These are phyloP conservation scores for Globisporangium uncinulatum DNA, from an alignment of 352 stramenopile species.

Conservation along the genomic window DNA sequence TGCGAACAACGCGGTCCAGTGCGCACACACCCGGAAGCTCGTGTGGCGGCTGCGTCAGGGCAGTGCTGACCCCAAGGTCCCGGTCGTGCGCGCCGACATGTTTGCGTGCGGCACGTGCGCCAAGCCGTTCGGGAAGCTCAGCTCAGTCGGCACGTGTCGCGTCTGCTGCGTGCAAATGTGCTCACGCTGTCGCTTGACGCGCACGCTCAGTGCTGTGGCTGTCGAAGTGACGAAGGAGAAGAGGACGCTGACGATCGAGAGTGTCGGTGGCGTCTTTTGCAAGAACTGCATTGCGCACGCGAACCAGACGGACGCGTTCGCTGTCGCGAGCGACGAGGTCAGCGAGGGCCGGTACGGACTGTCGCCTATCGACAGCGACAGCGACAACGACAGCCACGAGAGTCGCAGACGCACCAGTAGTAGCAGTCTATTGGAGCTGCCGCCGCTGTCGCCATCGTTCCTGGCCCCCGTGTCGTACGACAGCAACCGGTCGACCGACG, in stretches of 20 bases:
- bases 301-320: constrained; percentile 13
- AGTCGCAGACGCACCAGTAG: neutral
- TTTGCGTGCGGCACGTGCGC: constrained; percentile 20
- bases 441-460: neutral
- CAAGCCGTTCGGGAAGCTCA: constrained; percentile 18
- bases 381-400: neutral
- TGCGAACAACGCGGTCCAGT: constrained; percentile 11
- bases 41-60: constrained; percentile 18
- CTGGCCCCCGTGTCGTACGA: constrained; percentile 4
- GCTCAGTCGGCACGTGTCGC: constrained; percentile 20
- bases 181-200: constrained; percentile 20
- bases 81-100: constrained; percentile 2
- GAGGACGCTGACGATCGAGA: constrained; percentile 14
- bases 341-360: constrained; percentile 10
- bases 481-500: constrained; percentile 3
- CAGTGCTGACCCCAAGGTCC: constrained; percentile 9
- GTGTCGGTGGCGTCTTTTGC: constrained; percentile 22
- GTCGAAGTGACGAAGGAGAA: constrained; percentile 13
- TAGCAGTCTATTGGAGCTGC: constrained; percentile 5
- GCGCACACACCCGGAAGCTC: constrained; percentile 31
- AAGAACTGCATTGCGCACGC: constrained; percentile 22
- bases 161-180: constrained; percentile 25
- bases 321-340: constrained; percentile 20
- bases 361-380: neutral
- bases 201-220: constrained; percentile 13